Base-by-base conservation (phyloP, 108 stramenopile genomes). In the Nitzschia sp. region DNA sequence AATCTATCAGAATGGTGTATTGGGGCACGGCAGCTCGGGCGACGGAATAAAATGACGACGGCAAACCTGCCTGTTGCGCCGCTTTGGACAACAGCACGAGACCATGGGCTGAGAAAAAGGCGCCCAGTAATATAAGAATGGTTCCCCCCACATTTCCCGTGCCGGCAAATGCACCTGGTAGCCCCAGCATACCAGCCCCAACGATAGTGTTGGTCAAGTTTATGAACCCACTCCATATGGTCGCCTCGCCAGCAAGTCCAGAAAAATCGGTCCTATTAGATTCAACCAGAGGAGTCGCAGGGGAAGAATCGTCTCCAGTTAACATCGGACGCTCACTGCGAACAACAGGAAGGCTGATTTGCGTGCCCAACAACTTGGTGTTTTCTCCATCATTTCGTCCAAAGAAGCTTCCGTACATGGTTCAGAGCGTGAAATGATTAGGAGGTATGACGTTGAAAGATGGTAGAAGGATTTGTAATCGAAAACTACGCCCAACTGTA, bases 141-240 rank as follows among this genome's bases (percentile, higher is more conserved):
- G 76, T 71, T 0, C 91, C 91, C n/a, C 84, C 60, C 19, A 78
- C 15, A n/a, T 34, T 89, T 13, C 92, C 92, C 2, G 80, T 78
- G 1, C 78, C 79, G 11, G 72, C 67, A 69, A 91, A 90, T 18
- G 89, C 92, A 34, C 78, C 80, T 8, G 92, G 89, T 19, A 91
- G 72, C 21, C 87, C 89, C 2, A 93, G 77, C 70, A 91, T 85
- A 36, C 89, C 88, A 24, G 86, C 81, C 1, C 92, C 92, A 19
- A 89, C 62, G 5, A 93, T 83, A 3, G 89, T 93, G 77, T 90
- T 90, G 17, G 77, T 34, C 25, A 93, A 72, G 55, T 83, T 88
- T 19, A 79, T 64, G 9, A 82, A 77, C 54, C 88, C 84, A 24
- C 79, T 80, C 24, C 63, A 31, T 32, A 80, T 62, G 6, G 79